These are phyloP conservation scores for Ziziphus jujuba DNA, from an alignment of 306 rosid genomes.

Conservation along the genomic window DNA sequence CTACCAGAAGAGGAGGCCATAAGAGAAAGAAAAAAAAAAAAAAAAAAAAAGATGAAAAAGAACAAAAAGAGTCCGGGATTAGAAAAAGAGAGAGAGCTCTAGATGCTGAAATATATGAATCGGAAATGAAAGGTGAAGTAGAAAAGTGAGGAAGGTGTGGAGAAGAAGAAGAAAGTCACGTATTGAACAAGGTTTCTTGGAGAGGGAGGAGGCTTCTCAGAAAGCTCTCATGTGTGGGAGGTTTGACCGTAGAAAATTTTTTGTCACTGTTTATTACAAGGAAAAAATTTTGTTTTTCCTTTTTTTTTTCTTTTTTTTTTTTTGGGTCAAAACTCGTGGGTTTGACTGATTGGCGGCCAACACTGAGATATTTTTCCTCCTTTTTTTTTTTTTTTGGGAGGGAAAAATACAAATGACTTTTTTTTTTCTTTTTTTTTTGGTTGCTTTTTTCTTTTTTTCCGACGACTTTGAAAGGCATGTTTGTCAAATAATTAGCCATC, in stretches of 20 bases:
- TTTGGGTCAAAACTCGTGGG: conserved; percentile 62
- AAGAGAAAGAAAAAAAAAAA: background rate
- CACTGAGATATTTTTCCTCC: conserved; percentile 1
- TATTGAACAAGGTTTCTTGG: conserved; percentile 33
- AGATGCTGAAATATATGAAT: conserved; percentile 1
- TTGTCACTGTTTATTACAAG: background rate
- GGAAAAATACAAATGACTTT: too few species aligned
- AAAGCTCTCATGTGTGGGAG: conserved; percentile 19
- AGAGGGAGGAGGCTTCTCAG: conserved; percentile 58
- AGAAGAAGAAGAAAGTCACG: conserved; percentile 42
- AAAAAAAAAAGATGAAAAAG: too few species aligned
- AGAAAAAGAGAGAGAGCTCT: conserved; percentile 13
- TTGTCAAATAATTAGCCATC: too few species aligned
- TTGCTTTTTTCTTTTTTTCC: too few species aligned
- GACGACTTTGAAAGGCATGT: too few species aligned
- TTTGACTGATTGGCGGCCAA: conserved; percentile 81
- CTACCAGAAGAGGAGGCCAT: conserved; percentile 62
- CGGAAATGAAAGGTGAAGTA: conserved; percentile 11
- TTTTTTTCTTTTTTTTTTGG: too few species aligned
- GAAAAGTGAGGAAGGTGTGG: background rate
- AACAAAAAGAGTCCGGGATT: background rate
- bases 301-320: background rate
- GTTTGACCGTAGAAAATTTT: conserved; percentile 59
- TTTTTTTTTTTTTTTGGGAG: too few species aligned
- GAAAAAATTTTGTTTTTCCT: too few species aligned